Evolutionary conservation across 2,329 filamentous ascomycete genomes (phyloP), one percentile per base, ranked within the genome.

Genomic region (Didymella exigua): DNA sequence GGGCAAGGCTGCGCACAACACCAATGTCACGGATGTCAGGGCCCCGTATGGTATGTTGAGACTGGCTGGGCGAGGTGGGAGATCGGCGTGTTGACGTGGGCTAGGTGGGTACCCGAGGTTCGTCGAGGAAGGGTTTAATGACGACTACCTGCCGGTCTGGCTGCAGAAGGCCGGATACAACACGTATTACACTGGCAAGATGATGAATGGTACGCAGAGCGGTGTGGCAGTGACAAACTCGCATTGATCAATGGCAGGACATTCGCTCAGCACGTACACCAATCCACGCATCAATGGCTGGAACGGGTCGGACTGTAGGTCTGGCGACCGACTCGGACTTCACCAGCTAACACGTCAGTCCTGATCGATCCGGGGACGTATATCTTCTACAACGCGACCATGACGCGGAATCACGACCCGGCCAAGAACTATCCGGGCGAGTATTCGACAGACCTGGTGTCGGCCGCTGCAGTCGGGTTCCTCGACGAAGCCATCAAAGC

Each of bases 181-280:
- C 60, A 90, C 88, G 0, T 90, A 89, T 65, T 91, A 90, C 63
- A 84, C 84, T 0, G 89, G 86, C n/a, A 91, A 91, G 67, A 77
- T 90, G 4, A 87, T 88, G 75, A 91, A 91, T 60, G 52, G 51
- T 45, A 30, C 1, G 36, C 19, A 11, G 4, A 37, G 4, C 5
- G 5, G 5, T 9, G 2, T n/a, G 2, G 21, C 13, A 2, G n/a
- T 5, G 16, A 5, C 1, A 4, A 14, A 10, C 9, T 21, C 5
- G 30, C 11, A 21, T 31, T 48, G 7, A 48, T 19, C 4, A 2
- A 19, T 23, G 7, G 6, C n/a, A 50, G 78, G 81, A 0, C 86
- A 89, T 46, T 83, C 77, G 0, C 77, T 83, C 1, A 65, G 78
- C 0, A 90, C 88, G 54, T 90, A 89, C 66, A 75, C 87, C 65